Evolutionary conservation across 169 alveolate genomes (phyloP).

Genomic region (Plasmodium gonderi): DNA sequence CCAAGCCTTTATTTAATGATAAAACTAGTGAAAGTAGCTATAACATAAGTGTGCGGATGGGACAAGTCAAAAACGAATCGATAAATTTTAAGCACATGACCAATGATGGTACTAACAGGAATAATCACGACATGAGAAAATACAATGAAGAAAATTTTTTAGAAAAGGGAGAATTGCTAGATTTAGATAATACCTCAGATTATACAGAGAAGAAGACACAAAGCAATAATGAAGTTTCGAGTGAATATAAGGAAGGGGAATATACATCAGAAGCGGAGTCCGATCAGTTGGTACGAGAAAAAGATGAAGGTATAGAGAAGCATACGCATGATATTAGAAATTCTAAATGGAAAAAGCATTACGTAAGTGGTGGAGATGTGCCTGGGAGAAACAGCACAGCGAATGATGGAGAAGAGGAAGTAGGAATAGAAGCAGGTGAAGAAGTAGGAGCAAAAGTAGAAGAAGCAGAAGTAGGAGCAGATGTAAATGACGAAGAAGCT

Average conservation of each 20-base stretch:
- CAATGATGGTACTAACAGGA: not conserved
- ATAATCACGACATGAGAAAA: not conserved
- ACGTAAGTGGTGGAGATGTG: not conserved
- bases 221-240: not conserved
- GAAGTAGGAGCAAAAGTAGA: not conserved
- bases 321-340: not conserved
- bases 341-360: not conserved
- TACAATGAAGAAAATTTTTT: not conserved
- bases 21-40: conserved; percentile 54
- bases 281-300: not conserved
- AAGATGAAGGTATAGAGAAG: not conserved
- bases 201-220: not conserved
- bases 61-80: not conserved
- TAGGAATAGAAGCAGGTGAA: not conserved
- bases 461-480: not conserved
- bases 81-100: not conserved
- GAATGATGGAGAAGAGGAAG: not conserved
- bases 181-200: not conserved
- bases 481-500: not conserved
- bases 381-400: not conserved
- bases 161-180: not conserved
- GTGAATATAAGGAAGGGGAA: conserved; percentile 13
- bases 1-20: conserved; percentile 53
- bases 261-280: not conserved
- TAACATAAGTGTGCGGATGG: conserved; percentile 14